Base-by-base conservation (phyloP, 495 filamentous ascomycete species). In the Aspergillus egyptiacus region DNA sequence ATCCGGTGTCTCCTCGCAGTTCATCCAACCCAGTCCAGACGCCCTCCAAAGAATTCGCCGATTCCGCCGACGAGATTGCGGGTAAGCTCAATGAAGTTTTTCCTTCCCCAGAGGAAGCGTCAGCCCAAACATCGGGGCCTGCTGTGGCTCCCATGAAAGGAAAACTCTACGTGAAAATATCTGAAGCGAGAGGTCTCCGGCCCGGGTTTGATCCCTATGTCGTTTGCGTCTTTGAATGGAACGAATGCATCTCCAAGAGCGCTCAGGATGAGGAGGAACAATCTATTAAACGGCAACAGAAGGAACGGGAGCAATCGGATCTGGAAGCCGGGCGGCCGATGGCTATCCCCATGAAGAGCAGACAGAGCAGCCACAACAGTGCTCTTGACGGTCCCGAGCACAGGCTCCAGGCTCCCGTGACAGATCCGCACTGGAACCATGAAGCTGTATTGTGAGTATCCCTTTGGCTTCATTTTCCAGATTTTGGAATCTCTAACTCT, bases 171-270 rank as follows among this genome's bases (percentile, higher is more conserved):
- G 86, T 98, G 46, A 87, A 84, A 53, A 91, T 98, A 24, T 71
- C 80, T 46, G 87, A 95, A 67, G 93, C 84, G 25, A 78, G 87
- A 57, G 88, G 87, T 2, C 67, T 98, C 20, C 77, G 84, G 42
- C 86, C 83, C 9, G 89, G 89, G 61, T 77, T 80, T 31, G 85
- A 95, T 58, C 93, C 93, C 2, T 98, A 97, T 60, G 89, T 95
- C 17, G 90, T 98, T 11, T 95, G 89, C 33, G 91, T 95, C 19
- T 98, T 96, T 58, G 93, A 98, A 62, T 87, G 87, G 66, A 93
- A 91, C 58, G 94, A 98, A 62, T 85, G 91, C 55, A 95, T 98
- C 41, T 96, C 93, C 8, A 86, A 83, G 48, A 88, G 88, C 10
- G 87, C 89, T 33, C 80, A 79, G 47, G 70, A 72, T 48, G 75